Base-by-base conservation (phyloP, 164 flowering plant species). In the Echeveria elegans region DNA sequence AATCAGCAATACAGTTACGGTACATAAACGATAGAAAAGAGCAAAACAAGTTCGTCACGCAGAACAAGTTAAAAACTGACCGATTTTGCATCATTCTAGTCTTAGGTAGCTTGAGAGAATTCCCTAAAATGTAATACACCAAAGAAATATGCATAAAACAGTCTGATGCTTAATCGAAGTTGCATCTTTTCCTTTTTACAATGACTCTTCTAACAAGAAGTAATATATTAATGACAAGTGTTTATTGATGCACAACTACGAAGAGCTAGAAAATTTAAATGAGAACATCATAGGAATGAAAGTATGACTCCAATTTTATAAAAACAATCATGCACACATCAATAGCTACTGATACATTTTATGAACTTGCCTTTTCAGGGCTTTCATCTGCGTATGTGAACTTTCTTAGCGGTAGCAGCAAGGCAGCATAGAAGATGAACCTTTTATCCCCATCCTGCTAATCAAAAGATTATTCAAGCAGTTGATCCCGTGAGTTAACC, bases 51-150 rank as follows among this genome's bases (percentile, higher is more conserved):
- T 43, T 43, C 2, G 48, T 43, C n/a, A n/a, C n/a, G n/a, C n/a
- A n/a, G n/a, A n/a, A 30, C 29, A 36, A 47, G 23, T 21, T 45
- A 24, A 29, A 21, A 62, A 77, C 92, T 82, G 19, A 94, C 99
- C 62, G 74, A 81, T 63, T 95, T 88, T 64, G 92, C 84, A 79
- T 92, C 96, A 68, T 85, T n/a, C n/a, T n/a, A n/a, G n/a, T 84
- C 24, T 78, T 76, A 80, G 88, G 90, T 60, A 87, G 76, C 81
- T 92, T 95, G 65, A 92, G 96, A 69, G 97, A 87, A 63, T 78
- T 80, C 66, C 80, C 80, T 70, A 92, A 82, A 68, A 92, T 80
- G 75, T 77, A 69, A 71, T 79, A 83, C 34, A 81, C 86, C 73
- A 83, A 74, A 12, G 94, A 87, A 67, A 82, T 71, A 97, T 91